Evolutionary conservation across 148 eudicot genomes (phyloP).

Genomic region (Cornus suecica): DNA sequence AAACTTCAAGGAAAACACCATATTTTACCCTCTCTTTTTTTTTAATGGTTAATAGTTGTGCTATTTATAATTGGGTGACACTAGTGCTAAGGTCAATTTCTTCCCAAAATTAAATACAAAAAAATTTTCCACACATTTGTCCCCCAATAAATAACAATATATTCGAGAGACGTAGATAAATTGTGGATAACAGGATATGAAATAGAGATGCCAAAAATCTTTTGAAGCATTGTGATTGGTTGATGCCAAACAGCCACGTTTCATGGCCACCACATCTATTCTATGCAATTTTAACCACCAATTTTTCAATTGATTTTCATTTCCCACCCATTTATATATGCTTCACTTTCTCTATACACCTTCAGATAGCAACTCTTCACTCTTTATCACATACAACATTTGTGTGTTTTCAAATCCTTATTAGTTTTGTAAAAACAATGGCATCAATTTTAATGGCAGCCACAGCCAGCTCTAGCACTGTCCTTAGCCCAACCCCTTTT

Average conservation of each 20-base stretch:
- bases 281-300: slow-evolving; percentile 37
- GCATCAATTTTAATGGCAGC: slow-evolving; percentile 54
- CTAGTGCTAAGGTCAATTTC: too few relatives aligned
- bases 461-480: slow-evolving; percentile 50
- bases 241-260: background rate
- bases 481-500: slow-evolving; percentile 69
- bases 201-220: slow-evolving; percentile 50
- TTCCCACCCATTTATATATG: slow-evolving; percentile 14
- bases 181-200: slow-evolving; percentile 61
- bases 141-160: too few relatives aligned
- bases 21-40: too few relatives aligned
- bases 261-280: slow-evolving; percentile 42
- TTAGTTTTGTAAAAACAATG: slow-evolving; percentile 23
- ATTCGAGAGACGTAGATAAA: slow-evolving; percentile 2
- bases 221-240: slow-evolving; percentile 59
- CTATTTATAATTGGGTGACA: too few relatives aligned
- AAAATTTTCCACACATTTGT: too few relatives aligned
- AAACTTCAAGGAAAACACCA: too few relatives aligned
- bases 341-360: slow-evolving; percentile 1
- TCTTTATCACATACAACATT: background rate
- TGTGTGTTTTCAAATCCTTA: background rate
- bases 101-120: too few relatives aligned
- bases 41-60: too few relatives aligned
- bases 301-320: slow-evolving; percentile 13
- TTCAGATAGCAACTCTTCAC: slow-evolving; percentile 11